Percentiles rank a stretch among this genome's conserved stretches.
Conservation (phyloP, 176 grass and related monocot species). For the Typha latifolia region DNA sequence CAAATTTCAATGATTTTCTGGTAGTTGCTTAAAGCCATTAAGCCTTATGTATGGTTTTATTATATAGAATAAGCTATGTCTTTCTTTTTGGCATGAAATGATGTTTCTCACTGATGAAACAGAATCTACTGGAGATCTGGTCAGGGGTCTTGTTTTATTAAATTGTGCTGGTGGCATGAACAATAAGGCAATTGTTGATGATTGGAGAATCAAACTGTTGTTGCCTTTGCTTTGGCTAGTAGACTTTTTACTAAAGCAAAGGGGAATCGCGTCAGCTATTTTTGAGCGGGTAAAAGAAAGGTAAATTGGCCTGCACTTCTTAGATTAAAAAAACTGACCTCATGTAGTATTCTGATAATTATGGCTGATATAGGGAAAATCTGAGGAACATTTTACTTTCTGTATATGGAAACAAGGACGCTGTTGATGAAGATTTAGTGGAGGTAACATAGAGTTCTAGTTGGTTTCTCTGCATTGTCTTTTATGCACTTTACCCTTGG, state of each 20-base stretch:
- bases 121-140: conserved; percentile 48
- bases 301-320: conserved; percentile 5
- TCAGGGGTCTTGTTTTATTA: conserved; percentile 70
- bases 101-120: conserved; percentile 2
- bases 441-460: conserved; percentile 13
- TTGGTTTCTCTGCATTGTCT: neutral
- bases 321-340: neutral
- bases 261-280: conserved; percentile 52
- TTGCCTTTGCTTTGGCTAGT: conserved; percentile 75
- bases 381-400: conserved; percentile 42
- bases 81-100: neutral
- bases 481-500: neutral
- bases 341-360: neutral
- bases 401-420: conserved; percentile 39
- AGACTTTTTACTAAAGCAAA: conserved; percentile 75
- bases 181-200: conserved; percentile 95
- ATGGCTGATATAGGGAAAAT: conserved; percentile 27
- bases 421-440: conserved; percentile 35
- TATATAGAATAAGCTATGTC: neutral
- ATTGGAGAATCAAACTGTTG: conserved; percentile 88
- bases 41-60: neutral
- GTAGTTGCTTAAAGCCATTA: neutral
- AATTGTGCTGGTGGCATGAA: conserved; percentile 94
- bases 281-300: conserved; percentile 65
- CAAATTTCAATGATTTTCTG: neutral